Conservation (phyloP, 805 yeast species). For the Myxozyma nipponensis region DNA sequence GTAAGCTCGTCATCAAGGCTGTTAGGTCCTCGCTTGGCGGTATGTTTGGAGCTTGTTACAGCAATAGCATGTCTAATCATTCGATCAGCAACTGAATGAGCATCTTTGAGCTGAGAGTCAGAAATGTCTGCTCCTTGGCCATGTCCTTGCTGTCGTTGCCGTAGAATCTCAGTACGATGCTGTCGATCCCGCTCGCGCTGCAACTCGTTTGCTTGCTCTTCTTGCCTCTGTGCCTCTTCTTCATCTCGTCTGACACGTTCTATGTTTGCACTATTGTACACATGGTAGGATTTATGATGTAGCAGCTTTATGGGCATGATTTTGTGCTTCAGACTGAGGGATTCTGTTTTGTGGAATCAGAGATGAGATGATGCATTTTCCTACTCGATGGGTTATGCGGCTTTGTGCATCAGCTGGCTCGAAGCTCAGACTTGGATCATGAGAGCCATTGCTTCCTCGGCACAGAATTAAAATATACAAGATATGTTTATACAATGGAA, state of each 20-base stretch:
- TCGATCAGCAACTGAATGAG: conserved; percentile 3
- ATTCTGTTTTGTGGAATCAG: not conserved
- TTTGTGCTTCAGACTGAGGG: no score
- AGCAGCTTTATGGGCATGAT: conserved; percentile 34
- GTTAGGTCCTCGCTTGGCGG: not conserved
- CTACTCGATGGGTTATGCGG: not conserved
- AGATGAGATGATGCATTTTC: no score
- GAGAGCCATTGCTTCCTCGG: no score
- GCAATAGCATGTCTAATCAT: not conserved
- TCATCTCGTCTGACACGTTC: conserved; percentile 33
- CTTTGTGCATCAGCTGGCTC: no score
- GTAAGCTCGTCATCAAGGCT: conserved; percentile 9
- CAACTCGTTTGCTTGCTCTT: conserved; percentile 17
- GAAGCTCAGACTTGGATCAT: no score
- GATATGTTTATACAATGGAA: no score
- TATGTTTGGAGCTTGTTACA: not conserved
- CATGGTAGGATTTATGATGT: conserved; percentile 35
- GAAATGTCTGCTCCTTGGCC: no score
- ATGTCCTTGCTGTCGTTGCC: conserved; percentile 13
- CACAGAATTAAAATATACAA: no score
- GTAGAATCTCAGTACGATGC: conserved; percentile 17
- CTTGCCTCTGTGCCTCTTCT: conserved; percentile 30
- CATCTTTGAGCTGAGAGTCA: no score
- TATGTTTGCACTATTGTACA: conserved; percentile 30
- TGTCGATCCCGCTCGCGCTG: conserved; percentile 20